Evolutionary conservation across 2,329 filamentous ascomycete genomes (phyloP).

Genomic region (Annulohypoxylon truncatum): DNA sequence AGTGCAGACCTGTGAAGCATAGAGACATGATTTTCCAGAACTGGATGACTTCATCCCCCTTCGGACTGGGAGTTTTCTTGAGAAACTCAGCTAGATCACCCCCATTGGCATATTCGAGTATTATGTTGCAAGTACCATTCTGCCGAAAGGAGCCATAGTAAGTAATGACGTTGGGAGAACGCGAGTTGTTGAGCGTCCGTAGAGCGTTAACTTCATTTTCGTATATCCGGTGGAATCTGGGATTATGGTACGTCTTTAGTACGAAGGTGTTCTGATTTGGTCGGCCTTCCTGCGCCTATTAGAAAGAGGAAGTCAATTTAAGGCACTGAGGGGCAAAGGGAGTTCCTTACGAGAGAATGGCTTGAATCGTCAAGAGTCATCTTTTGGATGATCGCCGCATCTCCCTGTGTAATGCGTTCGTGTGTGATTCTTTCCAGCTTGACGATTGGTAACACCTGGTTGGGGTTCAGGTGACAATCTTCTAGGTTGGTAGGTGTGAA

Average conservation of each 20-base stretch:
- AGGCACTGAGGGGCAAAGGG: background rate
- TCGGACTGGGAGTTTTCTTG: conserved; percentile 8
- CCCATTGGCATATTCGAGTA: conserved; percentile 37
- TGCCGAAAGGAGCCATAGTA: conserved; percentile 40
- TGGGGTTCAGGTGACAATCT: conserved; percentile 6
- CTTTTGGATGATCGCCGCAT: conserved; percentile 20
- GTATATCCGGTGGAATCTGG: conserved; percentile 21
- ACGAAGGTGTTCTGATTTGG: conserved; percentile 21
- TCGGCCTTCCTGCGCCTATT: background rate
- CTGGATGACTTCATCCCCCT: background rate
- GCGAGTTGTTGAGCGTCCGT: conserved; percentile 21
- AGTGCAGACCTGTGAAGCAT: conserved; percentile 22
- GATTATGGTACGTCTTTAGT: conserved; percentile 27
- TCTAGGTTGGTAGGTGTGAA: conserved; percentile 14
- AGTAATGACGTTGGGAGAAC: conserved; percentile 24
- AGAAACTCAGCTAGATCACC: conserved; percentile 30
- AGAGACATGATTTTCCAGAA: conserved; percentile 33
- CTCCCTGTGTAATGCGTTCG: conserved; percentile 7
- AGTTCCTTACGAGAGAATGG: conserved; percentile 22
- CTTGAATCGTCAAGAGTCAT: conserved; percentile 24
- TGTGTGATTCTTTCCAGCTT: conserved; percentile 3
- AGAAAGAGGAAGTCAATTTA: background rate
- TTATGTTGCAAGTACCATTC: conserved; percentile 26
- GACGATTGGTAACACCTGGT: conserved; percentile 18
- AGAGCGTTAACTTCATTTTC: conserved; percentile 32